Evolutionary conservation across 192 early-diverging fungal species (phyloP), one percentile per base, ranked within the genome.

Genomic region (Entophlyctis luteolus): DNA sequence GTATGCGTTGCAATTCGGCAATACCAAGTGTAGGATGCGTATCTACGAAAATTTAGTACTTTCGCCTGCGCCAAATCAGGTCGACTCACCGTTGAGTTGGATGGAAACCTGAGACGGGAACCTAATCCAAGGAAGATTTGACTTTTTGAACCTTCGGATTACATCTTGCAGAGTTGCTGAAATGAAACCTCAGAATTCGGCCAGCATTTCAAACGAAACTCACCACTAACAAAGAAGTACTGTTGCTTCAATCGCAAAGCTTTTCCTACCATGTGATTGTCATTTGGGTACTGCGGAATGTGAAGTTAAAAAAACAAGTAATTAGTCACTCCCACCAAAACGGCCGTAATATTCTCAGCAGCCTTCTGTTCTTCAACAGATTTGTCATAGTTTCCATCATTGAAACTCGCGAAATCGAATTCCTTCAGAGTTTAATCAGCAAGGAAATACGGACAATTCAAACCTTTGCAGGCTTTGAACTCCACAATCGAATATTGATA

Each of bases 401-500:
- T 77, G 72, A 79, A 81, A 52, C 82, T 79, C 57, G 81, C 86
- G 67, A 95, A 86, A 72, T 94, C 93, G 78, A 97, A 97, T 71
- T 89, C 80, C 49, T 84, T n/a, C n/a, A n/a, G n/a, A n/a, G n/a
- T n/a, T n/a, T n/a, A n/a, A n/a, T n/a, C n/a, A n/a, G n/a, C n/a
- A n/a, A n/a, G n/a, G n/a, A n/a, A n/a, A n/a, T n/a, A n/a, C n/a
- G n/a, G n/a, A n/a, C n/a, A n/a, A n/a, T n/a, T n/a, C n/a, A n/a
- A n/a, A n/a, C n/a, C n/a, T n/a, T 86, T 46, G 46, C 86, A 37
- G 95, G 93, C 83, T 98, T 95, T 72, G 91, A 89, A 70, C 87
- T 88, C 96, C 96, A 98, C 62, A 98, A 83, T 48, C 96, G 90
- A 59, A 98, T 93, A 81, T 98, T 98, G 82, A 93, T 93, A 68